Evolutionary conservation across 495 filamentous ascomycete species (phyloP), one percentile per base, ranked within the genome.

Genomic region (Mycothermus thermophilus): DNA sequence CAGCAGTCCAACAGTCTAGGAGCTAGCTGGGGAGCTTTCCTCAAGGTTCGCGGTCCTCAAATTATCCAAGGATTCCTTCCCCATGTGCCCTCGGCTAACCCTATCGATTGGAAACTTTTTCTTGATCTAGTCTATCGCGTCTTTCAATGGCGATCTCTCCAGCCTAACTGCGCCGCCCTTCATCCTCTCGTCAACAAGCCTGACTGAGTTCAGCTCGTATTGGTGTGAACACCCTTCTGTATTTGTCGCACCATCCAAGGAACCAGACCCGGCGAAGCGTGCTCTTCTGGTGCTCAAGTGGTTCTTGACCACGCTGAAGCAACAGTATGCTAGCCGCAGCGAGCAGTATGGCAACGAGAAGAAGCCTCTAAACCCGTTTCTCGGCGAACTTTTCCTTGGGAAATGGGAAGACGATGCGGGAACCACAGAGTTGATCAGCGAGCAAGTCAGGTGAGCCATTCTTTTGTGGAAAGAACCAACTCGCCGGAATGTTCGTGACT

Each of bases 281-380:
- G 78, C 85, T 6, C 58, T 95, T 38, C 64, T 86, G 7, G 92
- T 97, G 13, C 63, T 96, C 35, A 94, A 90, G 56, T 97, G 90
- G 90, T 97, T 97, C 63, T 68, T 97, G 37, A 88, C 76, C 48
- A 96, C 90, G 4, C 69, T 97, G 35, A 93, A 87, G 65, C 83
- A 92, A 58, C 85, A 93, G 47, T 95, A 96, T 57, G 81, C 79
- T 53, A 84, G 75, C 43, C 75, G 88, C 29, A 94, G 77, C 51
- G 86, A 93, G 60, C 85, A 93, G 58, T 74, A 79, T 29, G 84
- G 83, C 15, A 85, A 85, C 46, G 90, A 95, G 67, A 96, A 96
- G 69, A 96, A 97, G 64, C 90, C 90, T 0, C 63, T 97, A 40
- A 96, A 94, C 49, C 83, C 83, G 1, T 90, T 90, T 59, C 56